Percentiles rank a stretch among this genome's conserved stretches.
Conservation (phyloP, 106 monocot genomes). For the Dendrobium huoshanense region DNA sequence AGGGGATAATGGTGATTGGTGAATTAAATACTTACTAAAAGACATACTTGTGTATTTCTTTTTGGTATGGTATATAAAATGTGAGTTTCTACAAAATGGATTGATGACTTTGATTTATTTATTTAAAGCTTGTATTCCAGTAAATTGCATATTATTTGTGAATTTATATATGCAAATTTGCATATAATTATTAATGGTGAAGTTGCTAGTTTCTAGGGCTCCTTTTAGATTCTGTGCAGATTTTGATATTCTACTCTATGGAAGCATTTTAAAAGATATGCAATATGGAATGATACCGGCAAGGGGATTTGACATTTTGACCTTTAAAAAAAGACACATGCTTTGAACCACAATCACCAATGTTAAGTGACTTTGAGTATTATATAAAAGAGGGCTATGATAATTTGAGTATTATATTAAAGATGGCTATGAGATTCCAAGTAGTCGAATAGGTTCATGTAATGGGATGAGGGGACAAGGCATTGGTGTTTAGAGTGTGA, state of each 20-base stretch:
- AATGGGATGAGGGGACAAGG: no score
- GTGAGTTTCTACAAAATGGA: not conserved
- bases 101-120: not conserved
- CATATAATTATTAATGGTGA: not conserved
- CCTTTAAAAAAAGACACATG: not conserved
- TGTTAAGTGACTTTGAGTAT: not conserved
- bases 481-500: no score
- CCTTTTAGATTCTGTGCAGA: no score
- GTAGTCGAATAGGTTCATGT: no score
- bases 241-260: no score
- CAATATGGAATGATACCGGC: not conserved
- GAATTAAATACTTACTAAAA: not conserved
- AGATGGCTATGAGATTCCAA: no score
- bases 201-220: not conserved
- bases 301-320: not conserved
- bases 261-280: not conserved
- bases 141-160: not conserved
- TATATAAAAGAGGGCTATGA: no score
- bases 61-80: not conserved
- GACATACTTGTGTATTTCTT: not conserved
- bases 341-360: not conserved
- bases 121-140: not conserved
- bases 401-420: no score
- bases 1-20: not conserved
- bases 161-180: not conserved